Evolutionary conservation across 371 early-diverging fungal genomes (phyloP), one percentile per base, ranked within the genome.

Genomic region (Lichtheimia hyalospora): DNA sequence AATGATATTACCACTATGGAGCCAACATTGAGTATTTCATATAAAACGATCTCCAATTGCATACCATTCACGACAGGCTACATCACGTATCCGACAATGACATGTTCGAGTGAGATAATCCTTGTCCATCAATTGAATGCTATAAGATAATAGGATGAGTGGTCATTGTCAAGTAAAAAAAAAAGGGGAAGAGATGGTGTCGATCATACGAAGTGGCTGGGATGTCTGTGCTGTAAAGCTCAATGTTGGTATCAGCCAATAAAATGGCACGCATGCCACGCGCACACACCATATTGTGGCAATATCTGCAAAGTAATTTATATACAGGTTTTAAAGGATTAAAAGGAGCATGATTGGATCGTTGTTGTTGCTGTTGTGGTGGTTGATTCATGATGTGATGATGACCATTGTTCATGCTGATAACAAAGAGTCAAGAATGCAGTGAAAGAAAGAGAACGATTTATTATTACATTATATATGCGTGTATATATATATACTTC

Each of bases 91-190:
- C 49, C 93, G 80, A 64, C 97, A 98, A 20, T 87, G 84, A 70
- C 97, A 97, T 54, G 93, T 95, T 39, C 88, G 72, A n/a, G 97
- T 96, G 25, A 86, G 74, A 72, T 97, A 97, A 65, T 97, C 97
- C 15, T 92, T 87, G 21, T 88, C 91, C 5, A 96, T 88, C 39
- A 95, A 82, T 61, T 91, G 92, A n/a, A 95, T 92, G 44, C 91
- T 92, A 63, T 18, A 23, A 28, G 15, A 14, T 21, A 8, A 20
- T 52, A 34, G 8, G 7, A 27, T 52, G 39, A 52, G 18, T 46
- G 8, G 18, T 44, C 18, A 6, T 46, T 6, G 46, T 44, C 44
- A 44, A 18, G 10, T 8, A 34, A 6, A 34, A 8, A 10, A 8
- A 28, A 28, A 34, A 34, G 34, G 10, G 34, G 10, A 28, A 28